Evolutionary conservation across 805 yeast genomes (phyloP), one percentile per base, ranked within the genome.

Genomic region (Wickerhamomyces ciferrii): DNA sequence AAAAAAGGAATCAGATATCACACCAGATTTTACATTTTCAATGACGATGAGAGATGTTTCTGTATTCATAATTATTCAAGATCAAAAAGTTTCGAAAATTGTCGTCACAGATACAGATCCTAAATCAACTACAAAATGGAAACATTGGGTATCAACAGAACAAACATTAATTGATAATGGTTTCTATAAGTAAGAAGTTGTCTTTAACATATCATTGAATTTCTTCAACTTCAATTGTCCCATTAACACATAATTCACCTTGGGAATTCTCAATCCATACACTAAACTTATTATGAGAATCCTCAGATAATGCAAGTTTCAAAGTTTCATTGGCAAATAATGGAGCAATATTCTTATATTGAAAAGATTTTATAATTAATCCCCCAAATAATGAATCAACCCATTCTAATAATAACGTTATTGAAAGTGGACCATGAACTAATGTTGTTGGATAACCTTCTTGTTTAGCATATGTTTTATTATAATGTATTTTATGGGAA

Each of bases 401-500:
- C 79, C 81, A 83, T 46, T 78, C 76, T 29, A 87, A 59, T 34
- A 81, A 53, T 35, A 86, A 51, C 9, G 84, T 81, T 1, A 86
- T 75, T 48, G 86, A 68, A 44, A 91, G 69, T 0, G 97, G 97
- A 0, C 96, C 99, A 40, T 87, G 96, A 0, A 84, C 82, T 1
- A 92, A 66, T 0, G 83, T 62, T 32, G 71, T 69, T 0, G 83
- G 81, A 43, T 88, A 77, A 1, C 76, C 71, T 57, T 92, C 98
- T 2, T 55, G 46, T 4, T 45, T 53, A 8, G 88, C 74, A 60
- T 87, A 87, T 1, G 52, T 52, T 6, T 63, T 60, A 58, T 87
- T 87, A 62, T 81, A 83, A 65, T 92, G 99, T 36, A 92, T 87
- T 48, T 76, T 74, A 64, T 92, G 99, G 4, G 95, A 73, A 61